phyloP scores from a whole-genome alignment of 2,329 filamentous ascomycete genomes.

The Xylaria hypoxylon region DNA sequence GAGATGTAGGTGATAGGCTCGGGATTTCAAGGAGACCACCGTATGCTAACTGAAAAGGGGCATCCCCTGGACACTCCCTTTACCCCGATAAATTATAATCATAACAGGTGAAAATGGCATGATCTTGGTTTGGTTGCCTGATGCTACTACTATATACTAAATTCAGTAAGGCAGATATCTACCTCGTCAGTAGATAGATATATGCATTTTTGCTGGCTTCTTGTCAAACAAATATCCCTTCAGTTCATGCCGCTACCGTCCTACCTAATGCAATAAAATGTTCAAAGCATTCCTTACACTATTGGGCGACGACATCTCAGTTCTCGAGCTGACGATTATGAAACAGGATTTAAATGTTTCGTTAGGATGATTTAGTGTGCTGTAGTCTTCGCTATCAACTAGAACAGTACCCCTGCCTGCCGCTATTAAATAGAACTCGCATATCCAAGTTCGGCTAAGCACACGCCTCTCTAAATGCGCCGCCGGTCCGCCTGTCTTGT shows the following conservation, averaged over 20 bases:
- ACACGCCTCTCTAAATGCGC: constrained; percentile 15
- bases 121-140: not conserved
- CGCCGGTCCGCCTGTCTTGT: constrained; percentile 3
- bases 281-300: not conserved
- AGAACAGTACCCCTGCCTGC: not conserved
- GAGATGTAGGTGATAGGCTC: not conserved
- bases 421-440: not conserved
- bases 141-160: not conserved
- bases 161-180: too few relatives aligned
- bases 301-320: not conserved
- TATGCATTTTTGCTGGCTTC: too few relatives aligned
- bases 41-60: not conserved
- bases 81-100: too few relatives aligned
- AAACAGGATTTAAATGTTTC: not conserved
- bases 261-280: not conserved
- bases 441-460: constrained; percentile 5
- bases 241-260: not conserved
- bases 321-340: not conserved
- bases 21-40: too few relatives aligned
- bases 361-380: not conserved
- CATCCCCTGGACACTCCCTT: not conserved
- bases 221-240: too few relatives aligned
- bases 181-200: too few relatives aligned
- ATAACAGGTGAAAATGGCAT: not conserved
- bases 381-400: not conserved